These are phyloP conservation scores for Meyerozyma carpophila DNA, from an alignment of 1,139 yeast genomes.

Conservation along the genomic window DNA sequence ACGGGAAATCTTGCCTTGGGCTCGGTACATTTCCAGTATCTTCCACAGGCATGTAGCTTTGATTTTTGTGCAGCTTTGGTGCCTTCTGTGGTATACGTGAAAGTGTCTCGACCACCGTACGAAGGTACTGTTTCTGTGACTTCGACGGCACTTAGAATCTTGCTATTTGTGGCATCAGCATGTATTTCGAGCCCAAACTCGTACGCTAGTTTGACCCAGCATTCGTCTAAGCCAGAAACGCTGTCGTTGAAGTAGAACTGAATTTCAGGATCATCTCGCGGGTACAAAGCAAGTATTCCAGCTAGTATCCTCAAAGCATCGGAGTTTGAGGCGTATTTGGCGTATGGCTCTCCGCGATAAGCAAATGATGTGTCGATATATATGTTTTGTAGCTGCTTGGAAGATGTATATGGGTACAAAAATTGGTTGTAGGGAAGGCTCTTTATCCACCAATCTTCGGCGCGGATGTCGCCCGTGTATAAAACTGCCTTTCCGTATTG, in stretches of 20 bases:
- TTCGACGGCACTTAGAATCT: background rate
- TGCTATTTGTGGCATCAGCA: background rate
- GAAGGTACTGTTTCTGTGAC: background rate
- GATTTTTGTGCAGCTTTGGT: background rate
- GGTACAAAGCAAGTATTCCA: slow-evolving; percentile 35
- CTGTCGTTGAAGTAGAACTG: slow-evolving; percentile 36
- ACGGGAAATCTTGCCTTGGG: slow-evolving; percentile 12
- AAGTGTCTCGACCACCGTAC: background rate
- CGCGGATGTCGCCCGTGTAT: slow-evolving; percentile 57
- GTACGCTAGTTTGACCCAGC: slow-evolving; percentile 37
- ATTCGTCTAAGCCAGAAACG: slow-evolving; percentile 53
- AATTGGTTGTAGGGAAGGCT: slow-evolving; percentile 31
- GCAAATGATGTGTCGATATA: slow-evolving; percentile 58
- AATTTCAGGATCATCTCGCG: slow-evolving; percentile 33
- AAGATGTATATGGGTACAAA: slow-evolving; percentile 39
- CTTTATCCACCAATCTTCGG: slow-evolving; percentile 51
- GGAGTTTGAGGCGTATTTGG: slow-evolving; percentile 36
- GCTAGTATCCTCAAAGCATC: slow-evolving; percentile 36
- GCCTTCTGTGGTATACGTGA: background rate
- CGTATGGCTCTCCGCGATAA: slow-evolving; percentile 45
- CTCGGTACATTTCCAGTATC: slow-evolving; percentile 7
- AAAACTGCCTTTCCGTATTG: slow-evolving; percentile 28
- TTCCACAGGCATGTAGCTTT: slow-evolving; percentile 26
- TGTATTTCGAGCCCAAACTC: background rate
- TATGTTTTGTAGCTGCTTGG: slow-evolving; percentile 36